Percentiles rank a stretch among this genome's conserved stretches.
Evolutionary conservation across 106 monocot genomes (phyloP).

Genomic region (Ottelia alismoides): DNA sequence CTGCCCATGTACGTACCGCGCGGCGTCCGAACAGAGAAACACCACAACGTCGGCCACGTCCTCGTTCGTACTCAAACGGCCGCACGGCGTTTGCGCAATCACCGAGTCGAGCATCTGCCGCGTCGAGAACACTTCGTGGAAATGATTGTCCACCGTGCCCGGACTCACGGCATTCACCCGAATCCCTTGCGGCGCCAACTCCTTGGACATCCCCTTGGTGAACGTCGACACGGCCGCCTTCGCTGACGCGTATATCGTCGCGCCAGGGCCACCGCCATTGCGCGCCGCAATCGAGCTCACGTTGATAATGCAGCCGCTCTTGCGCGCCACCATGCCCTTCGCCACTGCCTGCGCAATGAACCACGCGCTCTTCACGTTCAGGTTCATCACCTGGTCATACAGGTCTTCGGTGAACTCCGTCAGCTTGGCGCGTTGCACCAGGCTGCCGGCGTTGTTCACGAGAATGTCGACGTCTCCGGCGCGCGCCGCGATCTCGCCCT

Average conservation of each 20-base stretch:
- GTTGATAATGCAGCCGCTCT: constrained; percentile 28
- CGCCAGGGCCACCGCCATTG: constrained; percentile 11
- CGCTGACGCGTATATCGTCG: constrained; percentile 16
- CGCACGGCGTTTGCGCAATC: constrained; percentile 1
- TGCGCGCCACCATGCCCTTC: constrained; percentile 19
- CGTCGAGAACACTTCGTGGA: constrained; percentile 20
- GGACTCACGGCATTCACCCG: constrained; percentile 29
- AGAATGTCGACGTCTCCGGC: constrained; percentile 14
- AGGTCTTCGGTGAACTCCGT: constrained; percentile 9
- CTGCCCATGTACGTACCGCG: constrained; percentile 13
- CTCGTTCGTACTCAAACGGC: constrained; percentile 11
- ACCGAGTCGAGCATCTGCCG: constrained; percentile 7
- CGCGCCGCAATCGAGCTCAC: constrained; percentile 18
- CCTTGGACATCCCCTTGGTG: constrained; percentile 30
- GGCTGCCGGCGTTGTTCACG: constrained; percentile 22
- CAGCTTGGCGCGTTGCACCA: constrained; percentile 17
- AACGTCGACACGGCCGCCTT: constrained; percentile 30
- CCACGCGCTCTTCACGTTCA: constrained; percentile 29
- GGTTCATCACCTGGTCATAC: constrained; percentile 15
- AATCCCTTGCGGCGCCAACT: constrained; percentile 26
- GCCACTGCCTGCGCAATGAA: constrained; percentile 26
- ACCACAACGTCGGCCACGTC: constrained; percentile 17
- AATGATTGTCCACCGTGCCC: constrained; percentile 20
- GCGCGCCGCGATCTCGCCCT: too few species aligned
- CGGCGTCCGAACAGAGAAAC: constrained; percentile 7